Evolutionary conservation across 2,329 filamentous ascomycete genomes (phyloP).

Genomic region (Claviceps sorghi): DNA sequence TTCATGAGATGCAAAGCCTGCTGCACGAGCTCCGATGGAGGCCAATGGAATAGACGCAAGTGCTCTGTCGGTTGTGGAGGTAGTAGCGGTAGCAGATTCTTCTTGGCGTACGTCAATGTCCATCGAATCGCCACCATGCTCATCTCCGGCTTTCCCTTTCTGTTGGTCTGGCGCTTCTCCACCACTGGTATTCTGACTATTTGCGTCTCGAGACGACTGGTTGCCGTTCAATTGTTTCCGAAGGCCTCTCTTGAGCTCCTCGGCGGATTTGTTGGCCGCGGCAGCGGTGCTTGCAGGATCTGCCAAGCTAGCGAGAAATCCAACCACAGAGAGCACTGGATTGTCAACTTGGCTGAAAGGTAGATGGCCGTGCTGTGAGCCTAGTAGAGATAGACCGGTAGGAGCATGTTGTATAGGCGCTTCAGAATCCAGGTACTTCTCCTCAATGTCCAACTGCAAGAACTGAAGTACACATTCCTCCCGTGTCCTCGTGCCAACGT

Average conservation of each 20-base stretch:
- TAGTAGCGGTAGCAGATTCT: slow-evolving; percentile 35
- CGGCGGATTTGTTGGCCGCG: slow-evolving; percentile 74
- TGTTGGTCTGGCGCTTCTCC: not conserved
- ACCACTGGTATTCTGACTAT: slow-evolving; percentile 41
- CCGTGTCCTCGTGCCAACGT: slow-evolving; percentile 78
- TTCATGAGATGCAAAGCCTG: slow-evolving; percentile 84
- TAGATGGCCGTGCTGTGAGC: slow-evolving; percentile 61
- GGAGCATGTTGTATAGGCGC: slow-evolving; percentile 33
- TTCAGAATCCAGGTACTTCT: slow-evolving; percentile 84
- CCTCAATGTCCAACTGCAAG: slow-evolving; percentile 89
- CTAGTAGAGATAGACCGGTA: slow-evolving; percentile 50
- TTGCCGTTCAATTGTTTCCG: slow-evolving; percentile 59
- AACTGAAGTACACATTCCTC: slow-evolving; percentile 98
- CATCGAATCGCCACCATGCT: slow-evolving; percentile 42
- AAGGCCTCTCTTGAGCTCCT: slow-evolving; percentile 69
- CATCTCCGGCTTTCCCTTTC: not conserved
- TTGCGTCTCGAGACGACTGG: slow-evolving; percentile 31
- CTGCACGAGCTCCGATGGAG: slow-evolving; percentile 70
- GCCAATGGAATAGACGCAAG: slow-evolving; percentile 71
- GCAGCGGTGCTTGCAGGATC: slow-evolving; percentile 84
- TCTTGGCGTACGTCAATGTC: slow-evolving; percentile 45
- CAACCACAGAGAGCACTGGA: slow-evolving; percentile 89
- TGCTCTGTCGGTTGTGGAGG: slow-evolving; percentile 30
- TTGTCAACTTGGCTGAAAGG: slow-evolving; percentile 91
- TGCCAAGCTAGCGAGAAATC: slow-evolving; percentile 80